Conservation (phyloP, 1,284 basidiomycete genomes). For the Dichomitus squalens region DNA sequence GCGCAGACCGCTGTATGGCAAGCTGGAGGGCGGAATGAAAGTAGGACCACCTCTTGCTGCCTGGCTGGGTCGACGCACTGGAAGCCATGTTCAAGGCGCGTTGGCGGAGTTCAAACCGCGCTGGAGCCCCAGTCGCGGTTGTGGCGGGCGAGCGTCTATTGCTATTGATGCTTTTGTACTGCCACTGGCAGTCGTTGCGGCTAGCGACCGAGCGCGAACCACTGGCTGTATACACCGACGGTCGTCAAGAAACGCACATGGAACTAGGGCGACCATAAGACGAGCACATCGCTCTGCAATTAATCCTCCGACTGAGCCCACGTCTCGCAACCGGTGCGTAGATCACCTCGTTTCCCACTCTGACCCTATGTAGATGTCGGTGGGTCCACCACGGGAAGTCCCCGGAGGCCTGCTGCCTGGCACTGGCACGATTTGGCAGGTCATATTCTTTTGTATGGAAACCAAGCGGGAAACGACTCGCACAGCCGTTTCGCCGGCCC, state of each 20-base stretch:
- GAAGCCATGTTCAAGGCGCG: conserved; percentile 25
- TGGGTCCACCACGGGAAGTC: conserved; percentile 7
- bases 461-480: not conserved
- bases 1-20: conserved; percentile 72
- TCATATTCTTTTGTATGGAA: not conserved
- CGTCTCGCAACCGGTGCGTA: not conserved
- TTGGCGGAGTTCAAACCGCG: conserved; percentile 22
- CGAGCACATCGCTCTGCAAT: not conserved
- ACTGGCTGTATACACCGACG: not conserved
- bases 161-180: too few relatives aligned
- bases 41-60: conserved; percentile 73
- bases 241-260: not conserved
- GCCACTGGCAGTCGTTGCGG: not conserved
- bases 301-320: not conserved
- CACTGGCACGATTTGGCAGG: not conserved
- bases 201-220: not conserved
- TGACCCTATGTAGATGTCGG: conserved; percentile 10
- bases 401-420: not conserved
- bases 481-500: not conserved
- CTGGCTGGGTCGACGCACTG: conserved; percentile 30
- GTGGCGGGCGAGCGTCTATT: conserved; percentile 17
- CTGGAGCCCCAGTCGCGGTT: conserved; percentile 2
- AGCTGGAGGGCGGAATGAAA: conserved; percentile 76
- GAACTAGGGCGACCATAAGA: not conserved
- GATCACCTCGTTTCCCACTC: not conserved